phyloP scores from a whole-genome alignment of 352 stramenopile species.

The Phytophthora megakarya region DNA sequence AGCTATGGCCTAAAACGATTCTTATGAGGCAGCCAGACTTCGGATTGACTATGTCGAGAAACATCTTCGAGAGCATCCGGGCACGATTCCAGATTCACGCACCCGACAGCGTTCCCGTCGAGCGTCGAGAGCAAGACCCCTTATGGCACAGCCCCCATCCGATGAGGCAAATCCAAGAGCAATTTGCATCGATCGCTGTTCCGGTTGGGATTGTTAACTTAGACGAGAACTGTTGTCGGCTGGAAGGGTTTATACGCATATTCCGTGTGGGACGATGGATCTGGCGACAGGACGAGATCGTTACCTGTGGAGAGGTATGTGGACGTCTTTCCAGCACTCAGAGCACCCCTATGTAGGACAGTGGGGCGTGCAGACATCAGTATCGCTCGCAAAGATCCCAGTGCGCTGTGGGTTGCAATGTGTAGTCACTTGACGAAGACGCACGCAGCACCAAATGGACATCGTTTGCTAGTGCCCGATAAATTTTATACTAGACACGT shows the following conservation, averaged over 20 bases:
- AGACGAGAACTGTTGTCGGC: neutral
- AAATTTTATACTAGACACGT: slow-evolving; percentile 5
- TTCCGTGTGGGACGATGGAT: slow-evolving; percentile 15
- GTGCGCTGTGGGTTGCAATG: slow-evolving; percentile 8
- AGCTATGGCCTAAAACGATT: too few species aligned
- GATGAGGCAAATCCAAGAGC: neutral
- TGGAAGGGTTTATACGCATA: slow-evolving; percentile 6
- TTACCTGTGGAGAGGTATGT: slow-evolving; percentile 2
- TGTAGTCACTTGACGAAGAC: slow-evolving; percentile 12
- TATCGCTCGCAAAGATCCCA: neutral
- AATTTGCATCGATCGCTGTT: neutral
- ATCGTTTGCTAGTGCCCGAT: slow-evolving; percentile 10
- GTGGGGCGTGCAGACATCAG: neutral
- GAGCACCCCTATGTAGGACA: slow-evolving; percentile 1
- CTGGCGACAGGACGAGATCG: neutral
- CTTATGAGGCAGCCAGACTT: too few species aligned
- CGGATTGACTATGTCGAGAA: neutral
- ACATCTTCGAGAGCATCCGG: neutral
- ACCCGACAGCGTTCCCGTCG: neutral
- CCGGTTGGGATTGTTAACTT: neutral
- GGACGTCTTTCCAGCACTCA: slow-evolving; percentile 2
- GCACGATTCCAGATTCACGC: neutral
- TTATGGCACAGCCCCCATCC: neutral
- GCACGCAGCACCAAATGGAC: neutral
- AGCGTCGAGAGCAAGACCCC: neutral